A percentile compares a stretch with the other conserved stretches of the same genome.
These are phyloP conservation scores for Actinomortierella ambigua DNA, from an alignment of 371 early-diverging fungal genomes.

Conservation along the genomic window DNA sequence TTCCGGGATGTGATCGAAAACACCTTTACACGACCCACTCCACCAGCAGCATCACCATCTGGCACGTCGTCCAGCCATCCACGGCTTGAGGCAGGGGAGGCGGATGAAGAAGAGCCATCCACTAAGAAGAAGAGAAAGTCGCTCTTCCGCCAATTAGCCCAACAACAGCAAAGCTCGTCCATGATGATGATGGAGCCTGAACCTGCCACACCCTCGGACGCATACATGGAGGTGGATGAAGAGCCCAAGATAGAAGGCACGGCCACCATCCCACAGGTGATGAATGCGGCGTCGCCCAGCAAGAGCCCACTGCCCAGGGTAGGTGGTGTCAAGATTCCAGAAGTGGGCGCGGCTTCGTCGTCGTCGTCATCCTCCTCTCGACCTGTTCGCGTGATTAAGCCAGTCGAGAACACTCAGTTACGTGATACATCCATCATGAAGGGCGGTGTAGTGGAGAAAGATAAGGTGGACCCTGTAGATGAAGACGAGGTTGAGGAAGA, in stretches of 20 bases:
- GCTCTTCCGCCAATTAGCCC: conserved; percentile 29
- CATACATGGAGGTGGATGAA: conserved; percentile 6
- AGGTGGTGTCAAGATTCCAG: neutral
- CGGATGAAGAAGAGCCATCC: neutral
- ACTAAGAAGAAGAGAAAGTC: conserved; percentile 21
- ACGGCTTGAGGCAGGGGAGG: neutral
- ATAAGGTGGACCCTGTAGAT: conserved; percentile 55
- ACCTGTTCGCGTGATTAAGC: conserved; percentile 27
- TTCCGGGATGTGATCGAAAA: conserved; percentile 27
- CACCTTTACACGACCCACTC: conserved; percentile 25
- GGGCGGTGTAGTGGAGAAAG: conserved; percentile 57
- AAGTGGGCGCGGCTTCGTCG: neutral
- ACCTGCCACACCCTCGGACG: conserved; percentile 18
- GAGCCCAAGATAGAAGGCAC: neutral
- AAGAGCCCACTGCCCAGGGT: too few relatives aligned
- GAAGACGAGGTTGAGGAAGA: conserved; percentile 60
- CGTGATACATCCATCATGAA: conserved; percentile 57
- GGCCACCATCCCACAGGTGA: neutral
- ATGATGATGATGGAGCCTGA: conserved; percentile 20
- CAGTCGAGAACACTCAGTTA: conserved; percentile 36
- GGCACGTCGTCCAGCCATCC: neutral
- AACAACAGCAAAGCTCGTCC: neutral
- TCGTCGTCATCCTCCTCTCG: neutral
- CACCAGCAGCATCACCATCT: neutral
- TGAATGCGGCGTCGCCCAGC: neutral